phyloP scores from a whole-genome alignment of 2,329 filamentous ascomycete species.

The Bipolaris cookei region DNA sequence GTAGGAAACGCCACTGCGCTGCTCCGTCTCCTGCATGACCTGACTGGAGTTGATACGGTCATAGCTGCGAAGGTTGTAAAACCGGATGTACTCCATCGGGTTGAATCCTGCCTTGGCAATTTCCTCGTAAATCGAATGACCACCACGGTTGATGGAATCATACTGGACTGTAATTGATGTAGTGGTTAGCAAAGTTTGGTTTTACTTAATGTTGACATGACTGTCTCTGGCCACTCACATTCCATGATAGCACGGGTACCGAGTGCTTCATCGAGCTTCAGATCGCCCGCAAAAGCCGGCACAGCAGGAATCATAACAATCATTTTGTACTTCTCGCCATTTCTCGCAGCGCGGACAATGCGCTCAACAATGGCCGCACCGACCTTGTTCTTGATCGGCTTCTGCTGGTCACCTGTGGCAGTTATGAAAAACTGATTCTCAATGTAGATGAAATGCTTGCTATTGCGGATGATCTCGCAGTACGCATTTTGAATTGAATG shows the following conservation, averaged over 20 bases:
- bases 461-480: conserved; percentile 70
- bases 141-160: conserved; percentile 76
- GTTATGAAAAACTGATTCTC: conserved; percentile 93
- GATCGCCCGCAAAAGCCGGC: conserved; percentile 81
- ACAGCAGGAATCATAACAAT: conserved; percentile 81
- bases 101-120: conserved; percentile 71
- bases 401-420: conserved; percentile 72
- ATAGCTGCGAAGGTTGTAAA: conserved; percentile 85
- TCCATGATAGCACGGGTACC: conserved; percentile 88
- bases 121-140: conserved; percentile 76
- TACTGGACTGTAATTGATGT: conserved; percentile 65
- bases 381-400: conserved; percentile 77
- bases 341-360: conserved; percentile 71
- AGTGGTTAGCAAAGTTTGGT: not conserved
- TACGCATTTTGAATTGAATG: conserved; percentile 91
- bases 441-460: conserved; percentile 77
- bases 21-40: conserved; percentile 66
- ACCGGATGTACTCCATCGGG: conserved; percentile 75
- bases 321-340: conserved; percentile 72
- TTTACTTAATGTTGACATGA: not conserved
- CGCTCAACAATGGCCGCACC: conserved; percentile 80
- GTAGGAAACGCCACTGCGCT: conserved; percentile 70
- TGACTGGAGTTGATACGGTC: conserved; percentile 78
- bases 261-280: conserved; percentile 73
- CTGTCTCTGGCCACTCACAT: conserved; percentile 16